A percentile compares a stretch with the other conserved stretches of the same genome.
These are phyloP conservation scores for Bipolaris sorokiniana DNA, from an alignment of 2,329 filamentous ascomycete species.

Conservation along the genomic window DNA sequence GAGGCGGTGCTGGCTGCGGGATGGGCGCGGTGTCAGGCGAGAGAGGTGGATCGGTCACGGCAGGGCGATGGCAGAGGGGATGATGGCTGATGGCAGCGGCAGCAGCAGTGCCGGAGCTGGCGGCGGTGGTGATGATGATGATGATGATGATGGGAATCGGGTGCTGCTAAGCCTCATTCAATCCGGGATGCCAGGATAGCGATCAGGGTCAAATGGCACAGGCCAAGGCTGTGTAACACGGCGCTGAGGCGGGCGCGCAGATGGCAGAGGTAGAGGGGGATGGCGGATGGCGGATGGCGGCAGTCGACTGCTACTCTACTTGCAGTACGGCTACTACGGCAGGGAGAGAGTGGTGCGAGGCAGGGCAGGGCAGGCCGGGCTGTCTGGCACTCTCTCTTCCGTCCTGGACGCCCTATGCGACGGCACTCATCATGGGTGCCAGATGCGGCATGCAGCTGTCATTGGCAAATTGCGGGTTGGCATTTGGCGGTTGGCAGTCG, in stretches of 20 bases:
- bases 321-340: too few species aligned
- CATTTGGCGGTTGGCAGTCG: slow-evolving; percentile 2
- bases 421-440: slow-evolving; percentile 5
- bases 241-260: slow-evolving; percentile 5
- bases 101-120: background rate
- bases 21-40: background rate
- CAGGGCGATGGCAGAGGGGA: background rate
- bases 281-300: too few species aligned
- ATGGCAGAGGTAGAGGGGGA: background rate
- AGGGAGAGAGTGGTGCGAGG: too few species aligned
- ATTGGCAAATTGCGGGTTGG: slow-evolving; percentile 9
- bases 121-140: background rate
- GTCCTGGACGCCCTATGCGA: slow-evolving; percentile 3
- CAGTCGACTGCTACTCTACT: background rate
- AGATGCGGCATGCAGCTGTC: background rate
- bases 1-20: background rate
- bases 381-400: too few species aligned
- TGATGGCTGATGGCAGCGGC: background rate
- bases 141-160: background rate
- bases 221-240: slow-evolving; percentile 12
- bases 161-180: slow-evolving; percentile 19
- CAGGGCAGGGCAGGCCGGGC: background rate
- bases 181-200: slow-evolving; percentile 11
- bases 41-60: background rate
- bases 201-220: slow-evolving; percentile 16